Evolutionary conservation across 2,329 filamentous ascomycete genomes (phyloP), one percentile per base, ranked within the genome.

Genomic region (Rugonectria rugulosa): DNA sequence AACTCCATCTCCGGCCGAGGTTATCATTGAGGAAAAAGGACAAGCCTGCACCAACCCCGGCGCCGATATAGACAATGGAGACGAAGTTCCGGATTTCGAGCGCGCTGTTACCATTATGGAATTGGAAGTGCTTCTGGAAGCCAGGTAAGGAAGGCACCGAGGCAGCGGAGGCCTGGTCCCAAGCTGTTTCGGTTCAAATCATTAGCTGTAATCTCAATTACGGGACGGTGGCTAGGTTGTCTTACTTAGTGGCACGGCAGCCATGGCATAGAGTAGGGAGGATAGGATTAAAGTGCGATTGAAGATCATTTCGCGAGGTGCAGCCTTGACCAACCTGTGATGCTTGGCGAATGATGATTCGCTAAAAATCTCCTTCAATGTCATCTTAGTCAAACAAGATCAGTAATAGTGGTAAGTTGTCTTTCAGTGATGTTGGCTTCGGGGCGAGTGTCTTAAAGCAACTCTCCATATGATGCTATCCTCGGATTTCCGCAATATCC

Each of bases 1-100:
- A 68, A 1, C 73, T 72, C 74, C 75, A 77, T n/a, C 71, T 63
- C 2, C 75, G 70, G 2, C 75, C 75, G 17, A 77, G 64, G 8
- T 66, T 64, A 56, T 78, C 60, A 19, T 62, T 76, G 59, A 76
- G 53, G 60, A 76, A 73, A 63, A 74, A 77, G 5, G 72, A 72
- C 4, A 72, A 48, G 59, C 27, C 46, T 17, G 48, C 38, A 7
- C 48, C 48, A 9, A 51, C 31, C 14, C 42, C 49, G 15, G 36
- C 47, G 6, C 59, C 58, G 10, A 77, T 60, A 49, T 75, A 63
- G 14, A 68, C 66, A 24, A 76, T 56, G 5, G 74, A 76, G 34
- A 77, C 66, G 54, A 73, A 75, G 46, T 74, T 72, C n/a, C 49
- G 57, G 21, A 73, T 71, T 3, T 66, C 51, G 4, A 49, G 41